Evolutionary conservation across 2,329 filamentous ascomycete genomes (phyloP), one percentile per base, ranked within the genome.

Genomic region (Sclerotinia nivalis): DNA sequence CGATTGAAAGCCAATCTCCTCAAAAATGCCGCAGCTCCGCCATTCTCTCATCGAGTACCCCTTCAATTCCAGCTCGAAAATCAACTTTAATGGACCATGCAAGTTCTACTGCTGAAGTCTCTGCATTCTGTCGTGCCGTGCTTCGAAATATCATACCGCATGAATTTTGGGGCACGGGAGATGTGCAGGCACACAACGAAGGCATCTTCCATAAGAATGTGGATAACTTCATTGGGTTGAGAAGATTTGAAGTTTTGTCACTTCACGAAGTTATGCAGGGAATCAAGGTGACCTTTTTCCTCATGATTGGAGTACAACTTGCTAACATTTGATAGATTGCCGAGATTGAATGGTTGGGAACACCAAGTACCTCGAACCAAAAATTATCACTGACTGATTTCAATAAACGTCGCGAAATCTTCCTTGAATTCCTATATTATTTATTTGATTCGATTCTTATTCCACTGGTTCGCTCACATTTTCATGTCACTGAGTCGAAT

Each of bases 401-500:
- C 43, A 81, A 82, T 9, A 98, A 97, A 79, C 89, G 94, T 15
- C 83, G 82, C 37, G 92, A 97, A 76, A 84, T 98, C 0, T 87
- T 97, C 62, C 81, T 89, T 67, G 96, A 99, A 78, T 89, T 98
- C 70, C 76, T 98, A 9, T 98, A 97, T 81, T 99, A 94, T 78
- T 74, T 97, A 5, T 96, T 99, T 76, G 96, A 99, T 80, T 97
- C 94, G 0, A 84, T 97, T 31, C 78, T 99, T 69, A 91, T 98
- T 75, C 95, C 96, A 13, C 84, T 99, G 10, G 86, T 98, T 61
- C 88, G 92, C 47, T 89, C 88, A 72, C 94, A 96, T 76, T 99
- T 99, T 76, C 95, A 98, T 77, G 92, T 97, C 50, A 99, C 96
- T 0, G 96, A 99, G 79, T 96, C 93, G 0, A 93, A 88, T 72